Evolutionary conservation across 768 basidiomycete species (phyloP).

Genomic region (Xerocomellus amylosporus): DNA sequence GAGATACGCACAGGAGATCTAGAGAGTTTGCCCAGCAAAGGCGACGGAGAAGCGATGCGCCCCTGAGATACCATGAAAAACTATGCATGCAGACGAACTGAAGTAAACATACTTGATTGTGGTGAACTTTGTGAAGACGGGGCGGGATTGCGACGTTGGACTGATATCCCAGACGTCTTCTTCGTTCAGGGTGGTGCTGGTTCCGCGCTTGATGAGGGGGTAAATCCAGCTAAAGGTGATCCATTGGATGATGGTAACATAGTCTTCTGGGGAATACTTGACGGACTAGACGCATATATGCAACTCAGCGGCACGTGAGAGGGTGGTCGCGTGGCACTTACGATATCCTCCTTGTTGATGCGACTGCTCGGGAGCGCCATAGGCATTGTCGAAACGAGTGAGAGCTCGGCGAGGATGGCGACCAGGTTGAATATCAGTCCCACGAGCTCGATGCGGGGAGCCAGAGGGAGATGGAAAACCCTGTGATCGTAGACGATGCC

Average conservation of each 20-base stretch:
- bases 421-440: slow-evolving; percentile 42
- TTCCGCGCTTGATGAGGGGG: slow-evolving; percentile 56
- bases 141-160: slow-evolving; percentile 62
- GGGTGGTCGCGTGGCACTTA: slow-evolving; percentile 34
- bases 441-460: slow-evolving; percentile 26
- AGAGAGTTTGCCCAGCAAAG: slow-evolving; percentile 46
- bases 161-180: slow-evolving; percentile 71
- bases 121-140: slow-evolving; percentile 53
- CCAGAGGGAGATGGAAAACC: slow-evolving; percentile 43
- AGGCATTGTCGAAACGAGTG: slow-evolving; percentile 59
- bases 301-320: not conserved
- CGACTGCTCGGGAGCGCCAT: slow-evolving; percentile 56
- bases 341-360: slow-evolving; percentile 58
- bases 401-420: slow-evolving; percentile 42
- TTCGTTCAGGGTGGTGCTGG: slow-evolving; percentile 57
- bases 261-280: slow-evolving; percentile 61
- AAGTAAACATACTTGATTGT: slow-evolving; percentile 19
- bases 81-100: not conserved
- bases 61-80: slow-evolving; percentile 13
- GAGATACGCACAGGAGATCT: slow-evolving; percentile 38
- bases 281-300: slow-evolving; percentile 17
- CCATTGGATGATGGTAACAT: slow-evolving; percentile 70
- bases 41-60: slow-evolving; percentile 38
- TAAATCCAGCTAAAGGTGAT: slow-evolving; percentile 69
- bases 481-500: slow-evolving; percentile 51